Percentiles rank a stretch among this genome's conserved stretches.
phyloP scores from a whole-genome alignment of 2,329 filamentous ascomycete species.

The Periconia digitata region DNA sequence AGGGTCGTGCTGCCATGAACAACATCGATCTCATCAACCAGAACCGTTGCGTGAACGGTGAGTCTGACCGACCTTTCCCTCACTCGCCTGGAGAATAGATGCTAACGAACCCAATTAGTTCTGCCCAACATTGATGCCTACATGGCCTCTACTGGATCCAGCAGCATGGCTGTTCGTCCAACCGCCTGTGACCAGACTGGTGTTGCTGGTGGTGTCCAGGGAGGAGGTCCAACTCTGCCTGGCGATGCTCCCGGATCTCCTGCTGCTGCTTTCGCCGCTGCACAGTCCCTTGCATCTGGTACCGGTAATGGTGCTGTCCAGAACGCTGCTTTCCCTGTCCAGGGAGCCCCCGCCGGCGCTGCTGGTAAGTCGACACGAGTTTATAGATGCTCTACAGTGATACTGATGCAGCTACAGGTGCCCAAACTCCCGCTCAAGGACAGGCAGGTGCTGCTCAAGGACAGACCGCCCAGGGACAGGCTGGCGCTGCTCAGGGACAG shows the following conservation, averaged over 20 bases:
- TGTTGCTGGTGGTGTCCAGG: constrained; percentile 36
- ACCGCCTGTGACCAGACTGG: constrained; percentile 36
- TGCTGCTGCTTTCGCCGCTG: constrained; percentile 32
- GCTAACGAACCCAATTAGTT: constrained; percentile 18
- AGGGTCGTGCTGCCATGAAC: constrained; percentile 32
- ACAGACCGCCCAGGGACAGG: constrained; percentile 1
- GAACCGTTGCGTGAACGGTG: constrained; percentile 39
- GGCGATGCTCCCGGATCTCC: constrained; percentile 33
- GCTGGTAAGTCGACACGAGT: not conserved
- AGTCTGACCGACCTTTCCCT: constrained; percentile 2
- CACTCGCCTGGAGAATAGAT: not conserved
- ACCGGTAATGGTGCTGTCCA: constrained; percentile 32
- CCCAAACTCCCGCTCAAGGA: constrained; percentile 5
- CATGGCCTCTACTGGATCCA: constrained; percentile 37
- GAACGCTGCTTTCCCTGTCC: constrained; percentile 15
- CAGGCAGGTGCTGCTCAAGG: constrained; percentile 9
- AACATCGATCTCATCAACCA: constrained; percentile 42
- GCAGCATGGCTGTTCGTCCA: constrained; percentile 32
- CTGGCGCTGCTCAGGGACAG: constrained; percentile 3
- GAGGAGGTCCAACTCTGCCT: constrained; percentile 29
- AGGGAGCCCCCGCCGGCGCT: constrained; percentile 3
- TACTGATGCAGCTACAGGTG: not conserved
- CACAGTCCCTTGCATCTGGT: constrained; percentile 27
- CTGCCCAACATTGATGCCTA: constrained; percentile 42
- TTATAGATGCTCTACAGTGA: not conserved